These are phyloP conservation scores for Limonomyces culmigenus DNA, from an alignment of 1,284 basidiomycete genomes.

Conservation along the genomic window DNA sequence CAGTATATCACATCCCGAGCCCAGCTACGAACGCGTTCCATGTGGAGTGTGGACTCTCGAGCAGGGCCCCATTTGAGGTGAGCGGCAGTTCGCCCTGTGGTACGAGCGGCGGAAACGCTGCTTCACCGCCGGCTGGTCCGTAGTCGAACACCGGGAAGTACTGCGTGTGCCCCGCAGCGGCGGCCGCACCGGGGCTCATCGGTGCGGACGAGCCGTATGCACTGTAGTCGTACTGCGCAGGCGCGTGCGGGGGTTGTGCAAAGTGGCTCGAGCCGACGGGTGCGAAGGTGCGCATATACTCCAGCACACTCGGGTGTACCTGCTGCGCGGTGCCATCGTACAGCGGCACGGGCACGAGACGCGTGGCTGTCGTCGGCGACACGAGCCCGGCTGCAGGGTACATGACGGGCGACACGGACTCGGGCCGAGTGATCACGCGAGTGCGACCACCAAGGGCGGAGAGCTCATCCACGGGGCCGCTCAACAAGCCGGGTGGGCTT, in stretches of 20 bases:
- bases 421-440: conserved; percentile 48
- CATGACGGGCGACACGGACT: conserved; percentile 30
- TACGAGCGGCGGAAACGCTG: conserved; percentile 8
- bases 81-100: conserved; percentile 12
- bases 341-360: conserved; percentile 25
- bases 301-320: conserved; percentile 42
- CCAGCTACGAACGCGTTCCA: conserved; percentile 23
- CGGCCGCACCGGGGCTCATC: background rate
- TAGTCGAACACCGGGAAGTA: conserved; percentile 71
- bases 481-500: conserved; percentile 18
- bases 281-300: conserved; percentile 50
- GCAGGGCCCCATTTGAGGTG: conserved; percentile 5
- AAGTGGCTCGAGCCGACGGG: too few relatives aligned
- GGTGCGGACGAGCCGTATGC: too few relatives aligned
- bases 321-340: conserved; percentile 12
- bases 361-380: conserved; percentile 52
- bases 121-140: conserved; percentile 16
- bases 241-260: too few relatives aligned
- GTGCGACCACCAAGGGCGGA: conserved; percentile 56
- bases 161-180: conserved; percentile 16
- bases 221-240: too few relatives aligned
- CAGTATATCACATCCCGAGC: conserved; percentile 16
- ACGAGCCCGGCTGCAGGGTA: conserved; percentile 21
- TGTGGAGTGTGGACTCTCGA: conserved; percentile 15
- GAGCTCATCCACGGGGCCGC: conserved; percentile 31